phyloP scores from a whole-genome alignment of 345 rosid species.

The Theobroma cacao region DNA sequence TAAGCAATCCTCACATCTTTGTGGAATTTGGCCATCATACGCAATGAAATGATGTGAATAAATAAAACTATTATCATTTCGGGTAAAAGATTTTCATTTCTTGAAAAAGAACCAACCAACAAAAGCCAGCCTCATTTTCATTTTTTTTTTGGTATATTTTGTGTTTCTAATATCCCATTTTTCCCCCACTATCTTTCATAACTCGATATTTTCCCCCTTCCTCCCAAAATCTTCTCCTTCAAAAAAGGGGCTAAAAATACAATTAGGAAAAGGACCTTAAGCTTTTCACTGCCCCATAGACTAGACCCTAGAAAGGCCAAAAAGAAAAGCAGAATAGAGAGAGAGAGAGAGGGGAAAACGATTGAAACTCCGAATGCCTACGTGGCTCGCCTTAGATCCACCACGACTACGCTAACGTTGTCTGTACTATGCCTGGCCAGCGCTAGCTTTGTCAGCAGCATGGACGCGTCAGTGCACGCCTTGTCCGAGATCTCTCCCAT shows the following conservation, averaged over 20 bases:
- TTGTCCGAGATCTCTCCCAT: conserved; percentile 40
- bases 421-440: conserved; percentile 73
- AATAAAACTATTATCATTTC: not conserved
- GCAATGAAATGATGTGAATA: too few relatives aligned
- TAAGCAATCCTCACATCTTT: too few relatives aligned
- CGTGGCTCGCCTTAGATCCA: conserved; percentile 62
- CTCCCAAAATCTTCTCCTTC: not conserved
- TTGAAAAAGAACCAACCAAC: not conserved
- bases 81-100: not conserved
- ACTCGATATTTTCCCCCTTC: not conserved
- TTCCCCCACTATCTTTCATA: not conserved
- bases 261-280: not conserved
- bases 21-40: too few relatives aligned
- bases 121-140: not conserved
- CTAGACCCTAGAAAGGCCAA: not conserved
- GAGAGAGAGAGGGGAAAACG: too few relatives aligned
- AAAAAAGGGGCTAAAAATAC: not conserved
- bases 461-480: conserved; percentile 69
- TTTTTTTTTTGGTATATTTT: not conserved
- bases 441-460: conserved; percentile 69
- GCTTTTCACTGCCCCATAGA: not conserved
- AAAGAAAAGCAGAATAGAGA: not conserved
- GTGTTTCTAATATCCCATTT: not conserved
- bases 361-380: conserved; percentile 8
- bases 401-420: conserved; percentile 84